Evolutionary conservation across 495 filamentous ascomycete species (phyloP).

Genomic region (Penicillium pulvis): DNA sequence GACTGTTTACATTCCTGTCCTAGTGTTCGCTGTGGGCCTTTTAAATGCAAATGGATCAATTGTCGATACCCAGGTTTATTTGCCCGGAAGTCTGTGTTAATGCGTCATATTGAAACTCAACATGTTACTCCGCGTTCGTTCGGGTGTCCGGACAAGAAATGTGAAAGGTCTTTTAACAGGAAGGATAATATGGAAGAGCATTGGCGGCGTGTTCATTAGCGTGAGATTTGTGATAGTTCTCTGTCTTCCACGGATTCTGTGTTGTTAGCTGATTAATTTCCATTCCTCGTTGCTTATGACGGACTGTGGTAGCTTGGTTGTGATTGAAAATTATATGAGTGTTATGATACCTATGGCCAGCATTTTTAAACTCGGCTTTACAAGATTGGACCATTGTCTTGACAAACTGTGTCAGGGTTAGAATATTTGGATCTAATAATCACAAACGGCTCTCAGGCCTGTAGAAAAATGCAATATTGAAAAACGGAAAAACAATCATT

Average conservation of each 20-base stretch:
- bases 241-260: not conserved
- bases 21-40: constrained; percentile 2
- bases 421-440: not conserved
- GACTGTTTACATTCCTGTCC: not conserved
- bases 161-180: not conserved
- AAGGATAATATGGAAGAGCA: constrained; percentile 6
- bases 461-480: not conserved
- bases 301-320: too few species aligned
- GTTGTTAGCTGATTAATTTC: not conserved
- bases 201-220: not conserved
- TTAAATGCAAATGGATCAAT: not conserved
- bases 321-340: not conserved
- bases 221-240: too few species aligned
- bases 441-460: not conserved
- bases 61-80: not conserved
- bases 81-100: not conserved
- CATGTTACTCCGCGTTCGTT: constrained; percentile 1
- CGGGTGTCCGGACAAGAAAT: not conserved
- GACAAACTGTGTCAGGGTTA: not conserved
- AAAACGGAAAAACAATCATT: constrained; percentile 18
- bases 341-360: not conserved
- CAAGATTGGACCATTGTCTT: not conserved
- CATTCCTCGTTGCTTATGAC: too few species aligned
- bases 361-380: not conserved
- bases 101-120: constrained; percentile 4